These are phyloP conservation scores for Penicillium sp. DNA, from an alignment of 2,329 filamentous ascomycete species.

Conservation along the genomic window DNA sequence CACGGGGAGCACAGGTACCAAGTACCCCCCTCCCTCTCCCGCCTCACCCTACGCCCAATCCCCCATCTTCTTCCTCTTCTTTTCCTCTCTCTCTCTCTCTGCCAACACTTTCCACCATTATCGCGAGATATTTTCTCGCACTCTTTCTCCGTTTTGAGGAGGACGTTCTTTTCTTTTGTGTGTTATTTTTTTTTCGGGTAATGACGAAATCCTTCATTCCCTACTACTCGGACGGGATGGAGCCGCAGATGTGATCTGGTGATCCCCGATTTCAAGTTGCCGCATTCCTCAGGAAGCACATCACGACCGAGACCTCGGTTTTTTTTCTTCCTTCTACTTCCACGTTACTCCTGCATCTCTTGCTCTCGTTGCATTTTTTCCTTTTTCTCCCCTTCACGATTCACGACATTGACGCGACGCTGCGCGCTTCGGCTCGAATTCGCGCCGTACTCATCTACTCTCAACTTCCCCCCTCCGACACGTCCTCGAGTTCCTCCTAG, in stretches of 20 bases:
- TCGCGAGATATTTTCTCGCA: conserved; percentile 16
- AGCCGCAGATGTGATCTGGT: conserved; percentile 30
- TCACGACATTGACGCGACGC: conserved; percentile 23
- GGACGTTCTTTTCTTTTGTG: conserved; percentile 21
- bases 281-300: conserved; percentile 23
- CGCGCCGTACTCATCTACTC: conserved; percentile 6
- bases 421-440: conserved; percentile 16
- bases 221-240: conserved; percentile 23
- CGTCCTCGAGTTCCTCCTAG: conserved; percentile 10
- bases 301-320: conserved; percentile 18
- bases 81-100: conserved; percentile 11
- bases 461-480: conserved; percentile 1
- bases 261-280: conserved; percentile 25
- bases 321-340: conserved; percentile 8
- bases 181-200: conserved; percentile 15
- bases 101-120: conserved; percentile 15
- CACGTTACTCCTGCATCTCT: conserved; percentile 7
- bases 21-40: conserved; percentile 7
- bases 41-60: conserved; percentile 12
- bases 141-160: conserved; percentile 1
- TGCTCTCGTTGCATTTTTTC: conserved; percentile 21
- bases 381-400: conserved; percentile 20
- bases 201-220: conserved; percentile 22
- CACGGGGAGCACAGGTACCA: conserved; percentile 13
- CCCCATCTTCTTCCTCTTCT: conserved; percentile 14